Evolutionary conservation across 2,329 filamentous ascomycete species (phyloP), one percentile per base, ranked within the genome.

Genomic region (Trichoderma arundinaceum): DNA sequence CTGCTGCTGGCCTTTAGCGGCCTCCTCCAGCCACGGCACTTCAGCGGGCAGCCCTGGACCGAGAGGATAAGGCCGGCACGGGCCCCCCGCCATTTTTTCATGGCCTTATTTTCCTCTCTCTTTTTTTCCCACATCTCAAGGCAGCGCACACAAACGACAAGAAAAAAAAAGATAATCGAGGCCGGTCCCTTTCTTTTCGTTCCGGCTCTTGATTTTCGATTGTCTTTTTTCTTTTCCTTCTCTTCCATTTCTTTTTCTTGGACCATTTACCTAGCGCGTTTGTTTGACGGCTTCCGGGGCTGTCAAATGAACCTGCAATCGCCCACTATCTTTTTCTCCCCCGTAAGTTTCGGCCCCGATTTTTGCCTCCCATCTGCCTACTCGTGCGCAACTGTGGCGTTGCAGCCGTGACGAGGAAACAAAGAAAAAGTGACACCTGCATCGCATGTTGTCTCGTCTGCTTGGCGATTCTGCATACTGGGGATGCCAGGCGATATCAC

Each of bases 301-400:
- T 94, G 92, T 96, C 92, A 94, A 92, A 97, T 97, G 94, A 97
- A 95, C 92, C 92, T 97, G 94, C 92, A 94, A 83, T 82, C 81
- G 81, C 81, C 80, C 77, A 81, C 83, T 77, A 76, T 82, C 78
- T 80, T 82, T 80, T 85, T 82, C 83, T 83, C 84, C 79, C 83
- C 83, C 83, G 90, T 92, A 86, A 81, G 86, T 75, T 53, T 44
- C 19, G 48, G 38, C 28, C 44, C 54, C 56, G 15, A 49, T 41
- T 33, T 41, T 38, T 38, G 41, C 57, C 48, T 60, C 19, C 15
- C 46, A 52, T 28, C 41, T 52, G 44, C 19, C 2, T 60, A 5
- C 44, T 19, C 35, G 57, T 51, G 57, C 44, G 57, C 54, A 17
- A 19, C 43, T 4, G 32, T 33, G n/a, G 32, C 13, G 43, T 38